Conservation (phyloP, 768 basidiomycete genomes). For the Rickenella mellea region DNA sequence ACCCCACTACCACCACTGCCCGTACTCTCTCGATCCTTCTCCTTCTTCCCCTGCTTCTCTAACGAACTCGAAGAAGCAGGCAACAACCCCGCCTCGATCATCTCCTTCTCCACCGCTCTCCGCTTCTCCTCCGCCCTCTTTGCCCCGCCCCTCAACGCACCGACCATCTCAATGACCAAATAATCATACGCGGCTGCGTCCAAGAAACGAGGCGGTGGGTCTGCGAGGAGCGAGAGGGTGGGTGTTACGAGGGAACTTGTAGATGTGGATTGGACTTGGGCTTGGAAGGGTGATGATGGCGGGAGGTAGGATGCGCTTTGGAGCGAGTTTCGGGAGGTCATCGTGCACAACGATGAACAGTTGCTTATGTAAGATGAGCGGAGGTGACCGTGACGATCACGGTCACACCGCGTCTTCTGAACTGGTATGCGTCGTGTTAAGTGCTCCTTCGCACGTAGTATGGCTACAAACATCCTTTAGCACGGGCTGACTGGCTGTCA, state of each 20-base stretch:
- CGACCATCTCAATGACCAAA: slow-evolving; percentile 74
- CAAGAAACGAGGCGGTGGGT: slow-evolving; percentile 51
- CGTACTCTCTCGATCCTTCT: slow-evolving; percentile 28
- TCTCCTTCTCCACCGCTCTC: slow-evolving; percentile 66
- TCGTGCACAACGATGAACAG: no score
- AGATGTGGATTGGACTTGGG: slow-evolving; percentile 9
- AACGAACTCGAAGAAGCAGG: slow-evolving; percentile 32
- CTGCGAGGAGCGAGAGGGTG: slow-evolving; percentile 46
- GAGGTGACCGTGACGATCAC: background rate
- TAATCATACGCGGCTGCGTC: slow-evolving; percentile 75
- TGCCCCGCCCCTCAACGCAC: slow-evolving; percentile 65
- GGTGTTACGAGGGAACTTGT: slow-evolving; percentile 12
- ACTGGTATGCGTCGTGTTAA: no score
- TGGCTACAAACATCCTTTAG: no score
- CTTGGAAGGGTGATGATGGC: no score
- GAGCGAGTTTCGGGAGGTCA: background rate
- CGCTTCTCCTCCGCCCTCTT: slow-evolving; percentile 58
- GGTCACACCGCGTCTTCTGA: no score
- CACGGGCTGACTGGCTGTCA: no score
- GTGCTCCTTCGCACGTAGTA: no score
- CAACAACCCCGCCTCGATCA: slow-evolving; percentile 70
- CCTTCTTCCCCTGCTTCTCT: slow-evolving; percentile 33
- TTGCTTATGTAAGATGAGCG: no score
- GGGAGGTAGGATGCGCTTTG: background rate
- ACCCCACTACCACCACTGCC: slow-evolving; percentile 17